Evolutionary conservation across 306 rosid species (phyloP).

Genomic region (Betula pendula): DNA sequence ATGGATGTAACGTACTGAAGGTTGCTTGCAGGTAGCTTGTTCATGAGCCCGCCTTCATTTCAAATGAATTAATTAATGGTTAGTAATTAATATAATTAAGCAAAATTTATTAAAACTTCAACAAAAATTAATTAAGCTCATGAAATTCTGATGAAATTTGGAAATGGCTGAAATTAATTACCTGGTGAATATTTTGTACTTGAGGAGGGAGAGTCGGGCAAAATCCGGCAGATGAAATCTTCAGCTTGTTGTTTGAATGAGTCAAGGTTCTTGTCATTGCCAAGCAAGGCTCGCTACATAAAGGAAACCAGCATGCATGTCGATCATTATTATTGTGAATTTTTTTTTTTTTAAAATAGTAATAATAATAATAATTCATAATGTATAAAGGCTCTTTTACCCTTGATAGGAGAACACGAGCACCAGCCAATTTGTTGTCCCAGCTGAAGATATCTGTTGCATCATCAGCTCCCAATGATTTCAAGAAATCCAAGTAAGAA

Average conservation of each 20-base stretch:
- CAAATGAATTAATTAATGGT: not conserved
- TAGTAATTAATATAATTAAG: not conserved
- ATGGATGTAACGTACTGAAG: constrained; percentile 87
- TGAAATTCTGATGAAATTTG: not conserved
- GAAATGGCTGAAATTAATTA: constrained; percentile 15
- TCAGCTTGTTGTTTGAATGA: constrained; percentile 72
- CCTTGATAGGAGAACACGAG: constrained; percentile 81
- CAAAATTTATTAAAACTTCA: too few relatives aligned
- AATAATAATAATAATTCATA: too few relatives aligned
- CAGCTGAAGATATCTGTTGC: constrained; percentile 85
- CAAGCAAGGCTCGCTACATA: constrained; percentile 58
- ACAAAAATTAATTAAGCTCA: too few relatives aligned
- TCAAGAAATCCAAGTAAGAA: constrained; percentile 54
- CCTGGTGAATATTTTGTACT: constrained; percentile 89
- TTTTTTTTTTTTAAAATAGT: too few relatives aligned
- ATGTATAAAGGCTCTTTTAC: constrained; percentile 45
- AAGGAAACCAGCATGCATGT: not conserved
- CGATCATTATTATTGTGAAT: too few relatives aligned
- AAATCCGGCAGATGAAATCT: constrained; percentile 75
- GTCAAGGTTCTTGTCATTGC: constrained; percentile 60
- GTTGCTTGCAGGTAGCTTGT: constrained; percentile 72
- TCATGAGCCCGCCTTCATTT: constrained; percentile 73
- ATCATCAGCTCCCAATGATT: constrained; percentile 74
- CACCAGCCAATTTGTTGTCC: constrained; percentile 96
- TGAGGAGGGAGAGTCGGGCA: constrained; percentile 84